Percentiles rank a stretch among this genome's conserved stretches.
These are phyloP conservation scores for Dendrobium catenatum DNA, from an alignment of 106 monocot genomes.

Conservation along the genomic window DNA sequence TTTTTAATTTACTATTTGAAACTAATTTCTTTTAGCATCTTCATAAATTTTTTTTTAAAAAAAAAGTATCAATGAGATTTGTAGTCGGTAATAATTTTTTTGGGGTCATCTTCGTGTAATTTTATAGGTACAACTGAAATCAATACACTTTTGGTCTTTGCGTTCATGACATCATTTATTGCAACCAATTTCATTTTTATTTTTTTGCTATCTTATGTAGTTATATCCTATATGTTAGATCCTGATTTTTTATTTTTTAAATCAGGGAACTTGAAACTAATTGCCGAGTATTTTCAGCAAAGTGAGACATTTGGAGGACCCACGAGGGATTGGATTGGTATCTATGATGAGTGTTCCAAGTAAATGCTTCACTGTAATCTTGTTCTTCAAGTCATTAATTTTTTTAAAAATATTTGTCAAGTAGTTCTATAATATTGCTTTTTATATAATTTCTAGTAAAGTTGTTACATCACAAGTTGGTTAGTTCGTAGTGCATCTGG, in stretches of 20 bases:
- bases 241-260: constrained; percentile 8
- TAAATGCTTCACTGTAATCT: constrained; percentile 18
- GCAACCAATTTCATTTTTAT: not conserved
- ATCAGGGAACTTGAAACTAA: constrained; percentile 67
- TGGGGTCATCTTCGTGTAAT: not conserved
- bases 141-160: not conserved
- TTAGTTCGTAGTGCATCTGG: not conserved
- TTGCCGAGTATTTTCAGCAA: constrained; percentile 91
- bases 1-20: not conserved
- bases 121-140: not conserved
- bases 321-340: constrained; percentile 83
- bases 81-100: not conserved
- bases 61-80: not conserved
- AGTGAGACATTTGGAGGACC: constrained; percentile 93
- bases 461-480: not conserved
- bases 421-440: not conserved
- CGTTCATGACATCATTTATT: not conserved
- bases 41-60: too few relatives aligned
- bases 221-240: not conserved
- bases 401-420: too few relatives aligned
- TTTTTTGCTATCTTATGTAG: not conserved
- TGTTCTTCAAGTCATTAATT: not conserved
- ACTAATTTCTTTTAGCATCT: not conserved
- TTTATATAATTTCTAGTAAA: not conserved
- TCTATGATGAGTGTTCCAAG: constrained; percentile 98